Evolutionary conservation across 73 alveolate genomes (phyloP).

Genomic region (Urostyla sp.): DNA sequence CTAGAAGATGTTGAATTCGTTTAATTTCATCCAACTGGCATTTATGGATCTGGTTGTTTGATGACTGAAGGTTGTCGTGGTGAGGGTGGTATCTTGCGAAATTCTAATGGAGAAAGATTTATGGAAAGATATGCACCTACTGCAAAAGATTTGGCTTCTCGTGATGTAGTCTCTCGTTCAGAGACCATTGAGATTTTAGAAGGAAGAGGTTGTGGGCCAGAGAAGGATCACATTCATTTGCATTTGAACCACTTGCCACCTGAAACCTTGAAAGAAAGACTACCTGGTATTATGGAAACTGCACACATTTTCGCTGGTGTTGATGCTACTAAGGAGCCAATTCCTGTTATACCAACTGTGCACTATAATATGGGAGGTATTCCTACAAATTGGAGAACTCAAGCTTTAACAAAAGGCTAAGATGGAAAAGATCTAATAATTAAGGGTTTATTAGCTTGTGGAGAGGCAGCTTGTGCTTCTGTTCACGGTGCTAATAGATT

Average conservation of each 20-base stretch:
- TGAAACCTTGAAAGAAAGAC: slow-evolving; percentile 90
- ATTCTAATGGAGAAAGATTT: slow-evolving; percentile 88
- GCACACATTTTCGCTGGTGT: slow-evolving; percentile 98
- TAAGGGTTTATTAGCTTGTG: slow-evolving; percentile 98
- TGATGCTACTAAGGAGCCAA: slow-evolving; percentile 98
- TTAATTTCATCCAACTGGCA: slow-evolving; percentile 98
- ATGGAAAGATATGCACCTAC: slow-evolving; percentile 95
- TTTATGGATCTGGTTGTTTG: slow-evolving; percentile 96
- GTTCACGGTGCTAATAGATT: slow-evolving; percentile 99
- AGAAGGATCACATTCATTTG: slow-evolving; percentile 92
- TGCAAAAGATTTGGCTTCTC: slow-evolving; percentile 96
- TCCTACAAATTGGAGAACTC: slow-evolving; percentile 96
- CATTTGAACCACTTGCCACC: slow-evolving; percentile 94
- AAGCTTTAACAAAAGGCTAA: slow-evolving; percentile 75
- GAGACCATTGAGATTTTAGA: slow-evolving; percentile 95
- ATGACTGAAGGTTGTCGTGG: slow-evolving; percentile 99
- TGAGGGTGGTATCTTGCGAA: slow-evolving; percentile 97
- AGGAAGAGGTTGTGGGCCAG: slow-evolving; percentile 95
- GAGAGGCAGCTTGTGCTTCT: slow-evolving; percentile 99
- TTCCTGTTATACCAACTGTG: slow-evolving; percentile 98
- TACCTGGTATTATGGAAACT: slow-evolving; percentile 96
- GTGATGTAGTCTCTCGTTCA: slow-evolving; percentile 97
- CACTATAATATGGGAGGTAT: slow-evolving; percentile 99
- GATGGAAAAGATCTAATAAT: slow-evolving; percentile 87
- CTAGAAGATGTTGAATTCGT: slow-evolving; percentile 94